Conservation (phyloP, 371 early-diverging fungal genomes). For the Massospora cicadina region DNA sequence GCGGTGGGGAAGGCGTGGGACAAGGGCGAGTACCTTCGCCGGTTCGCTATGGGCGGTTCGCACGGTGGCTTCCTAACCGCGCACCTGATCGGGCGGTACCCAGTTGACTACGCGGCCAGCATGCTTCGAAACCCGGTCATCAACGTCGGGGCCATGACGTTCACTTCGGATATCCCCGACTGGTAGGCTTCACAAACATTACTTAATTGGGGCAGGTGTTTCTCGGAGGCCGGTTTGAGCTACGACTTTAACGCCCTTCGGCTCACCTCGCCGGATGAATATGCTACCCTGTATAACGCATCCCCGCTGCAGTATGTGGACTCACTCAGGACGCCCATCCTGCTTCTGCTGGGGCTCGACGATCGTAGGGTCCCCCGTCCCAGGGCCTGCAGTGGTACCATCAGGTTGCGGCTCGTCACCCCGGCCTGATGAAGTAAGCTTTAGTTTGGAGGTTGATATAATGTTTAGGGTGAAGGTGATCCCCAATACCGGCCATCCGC, state of each 20-base stretch:
- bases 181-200: constrained; percentile 27
- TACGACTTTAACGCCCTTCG: constrained; percentile 23
- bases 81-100: constrained; percentile 30
- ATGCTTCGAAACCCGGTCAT: constrained; percentile 56
- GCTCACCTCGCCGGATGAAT: constrained; percentile 26
- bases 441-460: background rate
- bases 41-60: constrained; percentile 38
- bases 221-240: constrained; percentile 27
- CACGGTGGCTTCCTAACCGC: constrained; percentile 57
- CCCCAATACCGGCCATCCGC: constrained; percentile 5
- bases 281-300: constrained; percentile 23
- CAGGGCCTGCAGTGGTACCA: constrained; percentile 29
- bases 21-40: background rate
- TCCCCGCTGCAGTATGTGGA: constrained; percentile 33
- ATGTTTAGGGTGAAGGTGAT: background rate
- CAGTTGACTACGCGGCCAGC: constrained; percentile 33
- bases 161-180: constrained; percentile 43
- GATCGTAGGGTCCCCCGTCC: constrained; percentile 53
- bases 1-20: background rate
- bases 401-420: constrained; percentile 16
- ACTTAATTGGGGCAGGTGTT: constrained; percentile 14
- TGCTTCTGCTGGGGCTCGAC: constrained; percentile 37
- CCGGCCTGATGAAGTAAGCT: constrained; percentile 11
- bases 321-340: constrained; percentile 33
- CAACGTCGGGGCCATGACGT: constrained; percentile 36